phyloP scores from a whole-genome alignment of 2,329 filamentous ascomycete genomes.

The Penicillium sp. region DNA sequence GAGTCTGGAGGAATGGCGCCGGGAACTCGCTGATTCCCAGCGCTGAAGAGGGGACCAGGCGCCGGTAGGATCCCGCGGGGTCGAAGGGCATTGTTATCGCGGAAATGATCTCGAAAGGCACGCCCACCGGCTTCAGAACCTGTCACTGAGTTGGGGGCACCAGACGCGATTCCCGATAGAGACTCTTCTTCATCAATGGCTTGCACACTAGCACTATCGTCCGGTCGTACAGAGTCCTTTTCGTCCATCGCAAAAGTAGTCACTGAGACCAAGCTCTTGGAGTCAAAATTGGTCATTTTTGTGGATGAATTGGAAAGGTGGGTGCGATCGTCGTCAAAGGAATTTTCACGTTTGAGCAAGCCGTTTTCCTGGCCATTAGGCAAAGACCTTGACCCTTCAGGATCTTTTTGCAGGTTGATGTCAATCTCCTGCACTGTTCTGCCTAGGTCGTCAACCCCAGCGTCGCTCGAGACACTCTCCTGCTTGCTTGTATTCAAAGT shows the following conservation, averaged over 20 bases:
- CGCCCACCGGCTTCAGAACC: slow-evolving; percentile 71
- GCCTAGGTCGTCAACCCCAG: slow-evolving; percentile 31
- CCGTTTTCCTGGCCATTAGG: slow-evolving; percentile 29
- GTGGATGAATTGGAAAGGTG: slow-evolving; percentile 61
- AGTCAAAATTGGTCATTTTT: slow-evolving; percentile 86
- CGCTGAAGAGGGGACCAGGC: slow-evolving; percentile 29
- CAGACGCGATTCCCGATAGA: slow-evolving; percentile 72
- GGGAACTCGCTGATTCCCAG: slow-evolving; percentile 24
- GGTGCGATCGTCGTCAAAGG: slow-evolving; percentile 48
- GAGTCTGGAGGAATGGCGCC: slow-evolving; percentile 31
- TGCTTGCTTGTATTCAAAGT: slow-evolving; percentile 16
- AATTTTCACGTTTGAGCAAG: slow-evolving; percentile 36
- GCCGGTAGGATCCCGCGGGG: slow-evolving; percentile 30
- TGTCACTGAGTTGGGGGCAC: slow-evolving; percentile 71
- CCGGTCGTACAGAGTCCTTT: slow-evolving; percentile 89
- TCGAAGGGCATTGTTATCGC: slow-evolving; percentile 27
- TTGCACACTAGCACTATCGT: slow-evolving; percentile 93
- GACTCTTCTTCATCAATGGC: slow-evolving; percentile 86
- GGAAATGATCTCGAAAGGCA: slow-evolving; percentile 29
- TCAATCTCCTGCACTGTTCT: slow-evolving; percentile 35
- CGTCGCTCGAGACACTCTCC: slow-evolving; percentile 20
- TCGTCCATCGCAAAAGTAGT: slow-evolving; percentile 96
- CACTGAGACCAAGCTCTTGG: slow-evolving; percentile 89
- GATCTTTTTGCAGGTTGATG: slow-evolving; percentile 29
- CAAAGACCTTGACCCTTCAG: slow-evolving; percentile 27